phyloP scores from a whole-genome alignment of 2,329 filamentous ascomycete genomes.

The Ambrosiella cleistominuta region DNA sequence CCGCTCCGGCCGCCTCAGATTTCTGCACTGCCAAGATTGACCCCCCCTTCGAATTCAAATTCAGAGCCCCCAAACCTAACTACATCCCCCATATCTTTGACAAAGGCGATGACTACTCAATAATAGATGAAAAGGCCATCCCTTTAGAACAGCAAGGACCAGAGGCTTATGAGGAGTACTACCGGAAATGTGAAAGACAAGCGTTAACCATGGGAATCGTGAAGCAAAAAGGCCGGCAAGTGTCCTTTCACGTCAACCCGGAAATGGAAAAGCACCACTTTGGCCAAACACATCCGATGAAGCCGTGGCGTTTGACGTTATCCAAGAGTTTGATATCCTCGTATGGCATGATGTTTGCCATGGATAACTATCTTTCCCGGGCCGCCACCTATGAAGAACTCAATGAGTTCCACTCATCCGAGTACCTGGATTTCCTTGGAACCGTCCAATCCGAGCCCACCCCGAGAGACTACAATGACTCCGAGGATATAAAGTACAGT shows the following conservation, averaged over 20 bases:
- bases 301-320: slow-evolving; percentile 89
- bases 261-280: slow-evolving; percentile 95
- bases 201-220: slow-evolving; percentile 52
- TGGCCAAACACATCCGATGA: slow-evolving; percentile 94
- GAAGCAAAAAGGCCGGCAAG: slow-evolving; percentile 68
- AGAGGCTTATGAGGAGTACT: slow-evolving; percentile 38
- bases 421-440: slow-evolving; percentile 80
- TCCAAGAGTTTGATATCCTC: slow-evolving; percentile 89
- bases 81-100: slow-evolving; percentile 39
- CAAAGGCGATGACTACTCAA: slow-evolving; percentile 31
- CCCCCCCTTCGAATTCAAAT: slow-evolving; percentile 25
- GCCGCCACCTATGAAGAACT: slow-evolving; percentile 78
- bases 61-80: slow-evolving; percentile 39
- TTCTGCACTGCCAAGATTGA: slow-evolving; percentile 21
- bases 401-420: slow-evolving; percentile 65
- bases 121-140: slow-evolving; percentile 34
- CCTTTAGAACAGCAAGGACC: slow-evolving; percentile 34
- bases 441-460: slow-evolving; percentile 48
- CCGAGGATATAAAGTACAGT: slow-evolving; percentile 58
- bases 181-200: slow-evolving; percentile 38
- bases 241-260: slow-evolving; percentile 91
- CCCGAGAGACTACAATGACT: slow-evolving; percentile 46
- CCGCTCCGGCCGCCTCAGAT: slow-evolving; percentile 9
- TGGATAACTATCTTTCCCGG: slow-evolving; percentile 82
- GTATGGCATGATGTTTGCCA: slow-evolving; percentile 89